Base-by-base conservation (phyloP, 1,139 yeast species). In the Eremothecium cymbalariae region DNA sequence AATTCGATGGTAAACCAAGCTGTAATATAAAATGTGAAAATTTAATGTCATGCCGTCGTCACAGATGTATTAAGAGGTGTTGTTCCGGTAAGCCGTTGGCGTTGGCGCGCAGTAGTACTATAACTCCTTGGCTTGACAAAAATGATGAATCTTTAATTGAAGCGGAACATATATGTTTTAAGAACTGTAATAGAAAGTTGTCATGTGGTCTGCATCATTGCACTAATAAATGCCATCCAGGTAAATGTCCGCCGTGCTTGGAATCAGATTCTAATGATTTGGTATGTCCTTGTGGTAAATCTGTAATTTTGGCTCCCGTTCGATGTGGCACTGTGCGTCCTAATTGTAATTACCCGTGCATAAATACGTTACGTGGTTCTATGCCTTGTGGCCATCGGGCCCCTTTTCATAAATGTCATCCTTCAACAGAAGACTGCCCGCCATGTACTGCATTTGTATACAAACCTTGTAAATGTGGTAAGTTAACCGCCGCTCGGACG, bases 201-300 rank as follows among this genome's bases (percentile, higher is more conserved):
- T 58, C 74, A 18, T 86, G 96, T 60, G 93, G 90, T 0, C 57
- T 57, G 28, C 97, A 86, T 53, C 55, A 66, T 31, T 86, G 96
- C 57, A 70, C 70, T 28, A 74, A 79, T 44, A 68, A 79, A 20
- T 86, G 96, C 50, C 96, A 86, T 55, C 64, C 74, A 9, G 96
- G 96, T 0, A 72, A 83, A 1, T 86, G 96, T 60, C 76, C 77
- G 2, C 80, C 88, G 7, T 86, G 97, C 55, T 57, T 83, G 33
- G 95, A 85, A 49, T 81, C 94, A 4, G 71, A 85, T 8, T 74
- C 77, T 34, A 90, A 83, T 19, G 96, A 86, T 53, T 63, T 84
- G 47, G 69, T 77, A 2, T 86, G 97, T 53, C 70, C 81, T 37
- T 86, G 97, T 64, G 95, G 96, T 1, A 68, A 71, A 40, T 86